A percentile compares a stretch with the other conserved stretches of the same genome.
Evolutionary conservation across 768 basidiomycete genomes (phyloP).

Genomic region (Ephemerocybe angulata): DNA sequence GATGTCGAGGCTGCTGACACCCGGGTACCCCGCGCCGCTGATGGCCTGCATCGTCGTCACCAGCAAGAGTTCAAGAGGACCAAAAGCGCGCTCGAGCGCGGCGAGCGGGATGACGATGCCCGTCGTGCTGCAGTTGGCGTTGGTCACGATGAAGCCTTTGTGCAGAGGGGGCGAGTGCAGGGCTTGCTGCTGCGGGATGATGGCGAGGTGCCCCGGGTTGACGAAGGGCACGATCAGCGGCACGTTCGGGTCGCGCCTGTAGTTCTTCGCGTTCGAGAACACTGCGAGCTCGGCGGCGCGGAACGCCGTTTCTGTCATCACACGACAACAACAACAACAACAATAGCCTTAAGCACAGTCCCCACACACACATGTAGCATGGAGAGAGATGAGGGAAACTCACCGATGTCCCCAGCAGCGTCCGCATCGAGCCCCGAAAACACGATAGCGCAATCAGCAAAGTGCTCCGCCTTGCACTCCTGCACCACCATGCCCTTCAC

Average conservation of each 20-base stretch:
- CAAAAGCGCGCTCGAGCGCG: conserved; percentile 86
- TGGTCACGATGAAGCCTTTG: conserved; percentile 94
- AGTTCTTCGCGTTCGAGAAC: conserved; percentile 98
- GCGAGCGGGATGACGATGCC: conserved; percentile 88
- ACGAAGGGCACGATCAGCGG: conserved; percentile 97
- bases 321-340: too few species aligned
- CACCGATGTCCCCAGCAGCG: conserved; percentile 93
- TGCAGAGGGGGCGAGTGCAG: conserved; percentile 63
- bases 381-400: conserved; percentile 11
- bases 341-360: too few species aligned
- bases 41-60: conserved; percentile 98
- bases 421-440: conserved; percentile 97
- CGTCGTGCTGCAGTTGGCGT: conserved; percentile 98
- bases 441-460: conserved; percentile 77
- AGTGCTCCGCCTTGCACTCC: conserved; percentile 75
- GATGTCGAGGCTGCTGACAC: conserved; percentile 85
- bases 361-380: background rate
- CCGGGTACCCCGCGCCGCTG: conserved; percentile 97
- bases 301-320: conserved; percentile 78
- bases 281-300: conserved; percentile 83
- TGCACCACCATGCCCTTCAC: conserved; percentile 64
- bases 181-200: conserved; percentile 78
- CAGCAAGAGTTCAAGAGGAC: conserved; percentile 87
- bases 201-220: conserved; percentile 80
- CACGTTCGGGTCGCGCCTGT: conserved; percentile 84